Evolutionary conservation across 1,284 basidiomycete species (phyloP).

Genomic region (Moesziomyces parantarcticus): DNA sequence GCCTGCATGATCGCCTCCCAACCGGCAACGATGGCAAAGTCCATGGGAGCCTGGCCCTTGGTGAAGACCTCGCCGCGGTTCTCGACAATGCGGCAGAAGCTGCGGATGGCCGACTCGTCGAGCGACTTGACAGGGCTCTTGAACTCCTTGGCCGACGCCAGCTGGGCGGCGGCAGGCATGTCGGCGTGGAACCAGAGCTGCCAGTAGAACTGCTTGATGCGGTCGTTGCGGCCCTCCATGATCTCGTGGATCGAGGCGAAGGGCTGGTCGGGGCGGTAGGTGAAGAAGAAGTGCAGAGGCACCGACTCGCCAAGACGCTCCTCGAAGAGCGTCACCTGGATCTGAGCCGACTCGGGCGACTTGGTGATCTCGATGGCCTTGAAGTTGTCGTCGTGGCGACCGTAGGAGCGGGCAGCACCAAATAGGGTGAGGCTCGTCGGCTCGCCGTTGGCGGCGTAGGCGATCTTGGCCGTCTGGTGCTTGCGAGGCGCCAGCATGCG

Average conservation of each 20-base stretch:
- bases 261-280: constrained; percentile 87
- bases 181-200: constrained; percentile 64
- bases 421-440: constrained; percentile 73
- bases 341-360: constrained; percentile 68
- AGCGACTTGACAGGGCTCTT: constrained; percentile 56
- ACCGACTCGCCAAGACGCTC: constrained; percentile 81
- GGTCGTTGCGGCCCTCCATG: constrained; percentile 82
- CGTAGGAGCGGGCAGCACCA: constrained; percentile 86
- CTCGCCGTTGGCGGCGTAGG: constrained; percentile 69
- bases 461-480: constrained; percentile 80
- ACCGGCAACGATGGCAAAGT: constrained; percentile 96
- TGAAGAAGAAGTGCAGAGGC: constrained; percentile 83
- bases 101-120: constrained; percentile 79
- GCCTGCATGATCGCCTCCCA: constrained; percentile 73
- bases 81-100: constrained; percentile 91
- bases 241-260: constrained; percentile 94
- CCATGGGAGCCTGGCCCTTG: constrained; percentile 80
- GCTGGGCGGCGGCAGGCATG: constrained; percentile 50
- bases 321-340: constrained; percentile 84
- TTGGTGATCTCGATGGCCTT: constrained; percentile 77
- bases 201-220: constrained; percentile 77
- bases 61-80: constrained; percentile 90
- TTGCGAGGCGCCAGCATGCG: constrained; percentile 85
- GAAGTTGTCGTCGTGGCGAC: constrained; percentile 79
- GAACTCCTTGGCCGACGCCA: constrained; percentile 46